A percentile compares a stretch with the other conserved stretches of the same genome.
Evolutionary conservation across 2,329 filamentous ascomycete species (phyloP).

Genomic region (Fulvia fulva): DNA sequence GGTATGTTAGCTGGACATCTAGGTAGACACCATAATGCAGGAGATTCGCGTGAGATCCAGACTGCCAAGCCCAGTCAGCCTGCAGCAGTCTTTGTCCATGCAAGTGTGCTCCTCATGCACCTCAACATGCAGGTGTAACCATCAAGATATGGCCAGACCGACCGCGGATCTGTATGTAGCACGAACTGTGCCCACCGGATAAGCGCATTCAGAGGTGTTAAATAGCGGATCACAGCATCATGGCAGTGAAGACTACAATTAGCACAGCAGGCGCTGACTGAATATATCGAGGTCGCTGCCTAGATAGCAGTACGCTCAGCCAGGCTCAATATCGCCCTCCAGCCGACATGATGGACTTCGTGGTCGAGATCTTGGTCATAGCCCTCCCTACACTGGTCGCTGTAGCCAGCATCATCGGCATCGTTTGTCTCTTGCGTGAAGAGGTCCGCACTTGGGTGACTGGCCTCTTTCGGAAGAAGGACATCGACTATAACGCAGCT

Average conservation of each 20-base stretch:
- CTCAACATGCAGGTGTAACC: not conserved
- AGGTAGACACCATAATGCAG: not conserved
- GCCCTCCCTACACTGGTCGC: not conserved
- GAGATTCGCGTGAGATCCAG: not conserved
- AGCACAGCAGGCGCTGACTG: not conserved
- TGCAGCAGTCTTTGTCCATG: not conserved
- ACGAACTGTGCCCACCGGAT: not conserved
- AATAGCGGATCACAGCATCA: not conserved
- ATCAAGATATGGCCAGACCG: not conserved
- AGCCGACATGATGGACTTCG: not conserved
- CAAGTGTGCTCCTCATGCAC: not conserved
- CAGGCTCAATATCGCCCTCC: not conserved
- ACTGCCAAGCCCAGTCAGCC: not conserved
- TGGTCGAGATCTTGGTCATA: not conserved
- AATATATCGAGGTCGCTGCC: not conserved
- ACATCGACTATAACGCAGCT: slow-evolving; percentile 2
- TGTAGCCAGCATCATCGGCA: not conserved
- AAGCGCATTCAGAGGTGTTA: not conserved
- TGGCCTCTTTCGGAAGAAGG: not conserved
- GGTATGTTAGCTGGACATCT: too few relatives aligned
- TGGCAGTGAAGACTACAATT: not conserved
- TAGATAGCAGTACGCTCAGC: not conserved
- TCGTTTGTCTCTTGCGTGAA: not conserved
- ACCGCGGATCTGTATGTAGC: not conserved
- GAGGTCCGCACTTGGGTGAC: not conserved